Percentiles rank a stretch among this genome's conserved stretches.
phyloP scores from a whole-genome alignment of 768 basidiomycete genomes.

The Rhodocollybia butyracea region DNA sequence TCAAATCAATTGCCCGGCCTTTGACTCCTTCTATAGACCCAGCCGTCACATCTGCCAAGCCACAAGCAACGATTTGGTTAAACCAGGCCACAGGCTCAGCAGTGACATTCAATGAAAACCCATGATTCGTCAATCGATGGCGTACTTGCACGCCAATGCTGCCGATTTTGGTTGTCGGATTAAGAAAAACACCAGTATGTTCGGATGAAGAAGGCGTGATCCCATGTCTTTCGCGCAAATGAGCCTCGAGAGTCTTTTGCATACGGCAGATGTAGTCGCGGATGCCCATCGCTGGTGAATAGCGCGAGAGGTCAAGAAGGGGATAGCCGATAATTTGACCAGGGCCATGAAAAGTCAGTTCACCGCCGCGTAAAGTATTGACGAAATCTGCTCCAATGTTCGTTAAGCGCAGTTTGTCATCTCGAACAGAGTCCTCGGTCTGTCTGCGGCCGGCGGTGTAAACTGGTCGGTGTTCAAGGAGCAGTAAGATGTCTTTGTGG shows the following conservation, averaged over 20 bases:
- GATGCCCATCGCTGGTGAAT: conserved; percentile 65
- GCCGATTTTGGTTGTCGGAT: conserved; percentile 78
- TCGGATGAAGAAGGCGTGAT: conserved; percentile 59
- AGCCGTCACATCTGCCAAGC: conserved; percentile 78
- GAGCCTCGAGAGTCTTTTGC: conserved; percentile 64
- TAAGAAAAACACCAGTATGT: conserved; percentile 89
- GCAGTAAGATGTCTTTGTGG: conserved; percentile 65
- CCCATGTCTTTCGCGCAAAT: conserved; percentile 60
- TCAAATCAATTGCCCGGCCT: conserved; percentile 36
- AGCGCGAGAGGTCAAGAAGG: conserved; percentile 82
- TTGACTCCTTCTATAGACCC: conserved; percentile 56
- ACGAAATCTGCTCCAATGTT: conserved; percentile 86
- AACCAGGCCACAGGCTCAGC: conserved; percentile 84
- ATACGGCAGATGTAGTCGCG: conserved; percentile 84
- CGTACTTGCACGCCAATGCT: conserved; percentile 97
- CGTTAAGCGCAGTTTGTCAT: conserved; percentile 63
- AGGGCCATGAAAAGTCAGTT: conserved; percentile 96
- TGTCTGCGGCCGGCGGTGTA: conserved; percentile 95
- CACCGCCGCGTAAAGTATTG: conserved; percentile 79
- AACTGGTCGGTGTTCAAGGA: conserved; percentile 90
- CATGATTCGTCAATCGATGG: conserved; percentile 92
- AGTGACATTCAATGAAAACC: conserved; percentile 91
- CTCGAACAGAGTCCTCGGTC: conserved; percentile 50
- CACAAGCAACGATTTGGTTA: conserved; percentile 85
- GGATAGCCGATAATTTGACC: conserved; percentile 97